These are phyloP conservation scores for Pyrenochaeta sp. DNA, from an alignment of 2,329 filamentous ascomycete species.

Conservation along the genomic window DNA sequence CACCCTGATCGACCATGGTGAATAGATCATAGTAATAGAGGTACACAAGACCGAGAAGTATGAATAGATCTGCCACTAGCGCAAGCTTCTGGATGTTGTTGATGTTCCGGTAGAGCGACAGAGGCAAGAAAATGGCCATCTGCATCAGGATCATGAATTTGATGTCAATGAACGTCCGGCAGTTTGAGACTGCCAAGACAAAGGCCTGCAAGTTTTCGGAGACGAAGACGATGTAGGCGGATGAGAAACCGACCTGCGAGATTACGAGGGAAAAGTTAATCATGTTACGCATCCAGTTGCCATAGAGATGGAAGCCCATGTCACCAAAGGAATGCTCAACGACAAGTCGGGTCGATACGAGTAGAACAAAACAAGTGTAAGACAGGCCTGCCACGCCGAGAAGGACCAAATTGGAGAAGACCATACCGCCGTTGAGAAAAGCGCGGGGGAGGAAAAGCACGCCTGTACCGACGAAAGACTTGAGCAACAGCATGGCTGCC, in stretches of 20 bases:
- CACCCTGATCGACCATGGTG: constrained; percentile 76
- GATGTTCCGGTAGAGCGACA: constrained; percentile 94
- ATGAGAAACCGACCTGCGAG: constrained; percentile 93
- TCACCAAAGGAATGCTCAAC: constrained; percentile 97
- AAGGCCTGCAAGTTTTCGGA: constrained; percentile 96
- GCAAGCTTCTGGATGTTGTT: constrained; percentile 97
- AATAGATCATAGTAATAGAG: constrained; percentile 94
- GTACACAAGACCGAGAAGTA: constrained; percentile 89
- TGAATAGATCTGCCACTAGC: constrained; percentile 91
- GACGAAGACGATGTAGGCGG: constrained; percentile 96
- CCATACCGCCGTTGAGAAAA: constrained; percentile 95
- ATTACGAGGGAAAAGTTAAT: constrained; percentile 94
- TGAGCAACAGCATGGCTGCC: constrained; percentile 85
- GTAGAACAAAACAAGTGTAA: constrained; percentile 96
- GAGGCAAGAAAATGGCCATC: constrained; percentile 91
- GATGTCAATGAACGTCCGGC: constrained; percentile 84
- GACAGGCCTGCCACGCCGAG: constrained; percentile 84
- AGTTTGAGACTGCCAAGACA: constrained; percentile 88
- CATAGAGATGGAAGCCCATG: constrained; percentile 91
- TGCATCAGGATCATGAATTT: constrained; percentile 93
- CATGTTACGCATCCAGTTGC: constrained; percentile 84
- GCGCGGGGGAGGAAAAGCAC: constrained; percentile 92
- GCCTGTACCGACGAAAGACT: constrained; percentile 97
- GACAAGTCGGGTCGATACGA: constrained; percentile 84
- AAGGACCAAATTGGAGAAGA: constrained; percentile 94